Percentiles rank a stretch among this genome's conserved stretches.
Conservation (phyloP, 257 asterid genomes). For the Penstemon barbatus region DNA sequence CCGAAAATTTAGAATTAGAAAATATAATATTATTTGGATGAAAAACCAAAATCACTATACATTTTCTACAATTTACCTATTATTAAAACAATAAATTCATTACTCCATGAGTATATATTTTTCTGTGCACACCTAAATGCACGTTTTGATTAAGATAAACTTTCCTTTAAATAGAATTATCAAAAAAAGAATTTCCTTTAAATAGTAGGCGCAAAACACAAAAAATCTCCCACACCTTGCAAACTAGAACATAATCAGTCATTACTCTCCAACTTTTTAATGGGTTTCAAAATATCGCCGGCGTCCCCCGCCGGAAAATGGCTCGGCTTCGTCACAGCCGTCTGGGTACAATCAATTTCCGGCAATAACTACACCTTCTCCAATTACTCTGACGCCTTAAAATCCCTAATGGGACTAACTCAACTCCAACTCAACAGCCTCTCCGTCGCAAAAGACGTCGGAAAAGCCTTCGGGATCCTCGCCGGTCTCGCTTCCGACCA, state of each 20-base stretch:
- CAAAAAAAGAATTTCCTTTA: neutral
- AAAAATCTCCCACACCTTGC: no score
- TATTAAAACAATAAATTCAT: no score
- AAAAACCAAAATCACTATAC: no score
- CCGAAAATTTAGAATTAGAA: no score
- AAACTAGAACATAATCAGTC: neutral
- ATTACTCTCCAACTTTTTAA: neutral
- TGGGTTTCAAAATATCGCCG: constrained; percentile 54
- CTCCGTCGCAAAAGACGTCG: constrained; percentile 92
- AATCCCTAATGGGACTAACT: constrained; percentile 81
- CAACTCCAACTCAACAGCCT: constrained; percentile 91
- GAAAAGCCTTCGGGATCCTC: constrained; percentile 89
- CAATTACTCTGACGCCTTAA: constrained; percentile 83
- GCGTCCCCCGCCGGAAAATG: constrained; percentile 80
- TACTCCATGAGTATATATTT: no score
- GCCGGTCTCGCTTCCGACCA: constrained; percentile 96
- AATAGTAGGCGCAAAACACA: neutral
- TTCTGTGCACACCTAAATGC: no score
- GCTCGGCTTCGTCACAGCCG: constrained; percentile 91
- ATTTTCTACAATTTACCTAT: no score
- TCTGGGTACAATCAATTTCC: constrained; percentile 96
- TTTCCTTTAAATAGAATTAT: neutral
- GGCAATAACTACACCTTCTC: constrained; percentile 97
- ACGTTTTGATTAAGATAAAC: no score
- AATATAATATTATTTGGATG: no score